Conservation (phyloP, 768 basidiomycete species). For the Lenzites betulinus region DNA sequence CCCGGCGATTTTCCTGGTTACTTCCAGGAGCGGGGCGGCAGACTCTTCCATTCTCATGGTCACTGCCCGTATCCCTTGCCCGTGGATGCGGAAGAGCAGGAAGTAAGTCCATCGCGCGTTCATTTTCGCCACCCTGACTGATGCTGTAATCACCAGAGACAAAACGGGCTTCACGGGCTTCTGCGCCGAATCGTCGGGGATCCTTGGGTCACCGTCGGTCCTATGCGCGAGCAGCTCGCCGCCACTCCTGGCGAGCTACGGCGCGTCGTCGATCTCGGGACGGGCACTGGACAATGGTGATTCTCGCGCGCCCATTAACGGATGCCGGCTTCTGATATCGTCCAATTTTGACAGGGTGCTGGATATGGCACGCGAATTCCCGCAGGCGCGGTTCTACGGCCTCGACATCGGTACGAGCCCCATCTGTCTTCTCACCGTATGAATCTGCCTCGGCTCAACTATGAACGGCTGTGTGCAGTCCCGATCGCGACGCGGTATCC, state of each 20-base stretch:
- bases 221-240: slow-evolving; percentile 55
- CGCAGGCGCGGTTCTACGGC: slow-evolving; percentile 64
- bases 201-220: slow-evolving; percentile 52
- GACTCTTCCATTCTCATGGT: slow-evolving; percentile 70
- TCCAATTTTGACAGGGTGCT: slow-evolving; percentile 53
- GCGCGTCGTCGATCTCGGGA: slow-evolving; percentile 73
- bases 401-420: slow-evolving; percentile 70
- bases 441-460: neutral
- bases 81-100: slow-evolving; percentile 68
- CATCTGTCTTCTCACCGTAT: slow-evolving; percentile 11
- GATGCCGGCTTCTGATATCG: slow-evolving; percentile 11
- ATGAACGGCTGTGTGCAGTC: slow-evolving; percentile 42
- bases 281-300: slow-evolving; percentile 71
- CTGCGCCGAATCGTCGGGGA: slow-evolving; percentile 53
- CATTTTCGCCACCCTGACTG: neutral
- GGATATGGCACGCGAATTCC: slow-evolving; percentile 72
- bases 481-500: slow-evolving; percentile 72
- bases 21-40: slow-evolving; percentile 58
- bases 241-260: slow-evolving; percentile 42
- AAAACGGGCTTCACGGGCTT: slow-evolving; percentile 50
- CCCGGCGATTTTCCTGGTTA: slow-evolving; percentile 58
- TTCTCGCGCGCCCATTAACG: neutral
- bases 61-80: slow-evolving; percentile 71
- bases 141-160: slow-evolving; percentile 43
- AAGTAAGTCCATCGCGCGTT: slow-evolving; percentile 43